Evolutionary conservation across 2,329 filamentous ascomycete genomes (phyloP), one percentile per base, ranked within the genome.

Genomic region (Ampelomyces quisqualis): DNA sequence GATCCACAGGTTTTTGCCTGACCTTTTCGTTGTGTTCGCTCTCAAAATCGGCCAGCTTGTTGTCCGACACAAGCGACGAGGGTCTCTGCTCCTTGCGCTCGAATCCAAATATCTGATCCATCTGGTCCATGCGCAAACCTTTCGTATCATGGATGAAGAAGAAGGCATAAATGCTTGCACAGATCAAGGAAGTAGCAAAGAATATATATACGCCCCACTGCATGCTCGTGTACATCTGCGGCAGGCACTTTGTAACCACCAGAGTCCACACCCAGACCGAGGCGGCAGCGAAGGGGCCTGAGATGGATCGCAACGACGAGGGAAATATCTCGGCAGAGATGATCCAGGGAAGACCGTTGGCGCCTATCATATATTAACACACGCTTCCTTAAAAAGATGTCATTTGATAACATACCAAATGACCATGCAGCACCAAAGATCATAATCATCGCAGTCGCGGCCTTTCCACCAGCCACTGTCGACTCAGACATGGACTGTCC

Each of bases 261-360:
- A 66, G 68, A 2, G 67, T 68, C 64, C 65, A 69, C 4, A 68
- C 62, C 64, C 66, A 69, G 8, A 67, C 64, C 10, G 51, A 60
- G 46, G 65, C 65, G 3, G 58, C 64, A 3, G 62, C 64, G 43
- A 60, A 70, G 1, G 68, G 64, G 10, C 68, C 67, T 1, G 65
- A 68, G 30, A 73, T 59, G 13, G 60, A 65, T 5, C 70, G 58
- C 13, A 72, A 51, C 1, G 62, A 63, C 3, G 60, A 58, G 0
- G 70, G 69, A 49, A 73, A 72, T 17, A 72, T 73, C 47, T 73
- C 70, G 2, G 69, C 61, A 1, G 65, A 69, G n/a, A 72, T 67
- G 45, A 73, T 72, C 68, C 69, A 72, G 0, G 69, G 69, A 0
- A 72, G 47, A 2, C 70, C 69, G 32, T 72, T 72, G 1, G 65